These are phyloP conservation scores for Hansfordia pulvinata DNA, from an alignment of 2,329 filamentous ascomycete genomes.

Conservation along the genomic window DNA sequence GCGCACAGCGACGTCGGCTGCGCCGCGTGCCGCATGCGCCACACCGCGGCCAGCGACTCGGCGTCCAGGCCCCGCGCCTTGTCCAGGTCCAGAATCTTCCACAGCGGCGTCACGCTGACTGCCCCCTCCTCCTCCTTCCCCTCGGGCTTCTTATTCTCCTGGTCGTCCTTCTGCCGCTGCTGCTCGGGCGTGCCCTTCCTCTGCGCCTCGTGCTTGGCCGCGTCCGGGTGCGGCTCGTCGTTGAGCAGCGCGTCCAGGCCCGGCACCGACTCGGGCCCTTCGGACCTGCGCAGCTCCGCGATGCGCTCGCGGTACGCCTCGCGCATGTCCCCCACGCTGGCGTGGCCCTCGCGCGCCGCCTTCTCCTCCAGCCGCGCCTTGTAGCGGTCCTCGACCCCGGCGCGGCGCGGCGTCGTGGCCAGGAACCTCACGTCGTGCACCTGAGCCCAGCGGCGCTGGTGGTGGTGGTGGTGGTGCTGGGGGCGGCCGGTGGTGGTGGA, in stretches of 20 bases:
- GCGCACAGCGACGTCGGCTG: conserved; percentile 72
- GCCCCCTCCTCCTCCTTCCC: conserved; percentile 10
- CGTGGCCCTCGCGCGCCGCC: conserved; percentile 58
- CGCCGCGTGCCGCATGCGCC: conserved; percentile 74
- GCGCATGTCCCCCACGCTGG: conserved; percentile 63
- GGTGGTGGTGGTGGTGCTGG: conserved; percentile 17
- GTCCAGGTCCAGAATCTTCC: conserved; percentile 56
- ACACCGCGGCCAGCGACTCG: conserved; percentile 76
- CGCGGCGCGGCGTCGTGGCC: conserved; percentile 56
- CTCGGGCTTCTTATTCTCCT: conserved; percentile 3
- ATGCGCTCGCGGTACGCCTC: conserved; percentile 81
- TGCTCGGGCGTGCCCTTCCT: conserved; percentile 18
- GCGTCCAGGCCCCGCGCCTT: conserved; percentile 62
- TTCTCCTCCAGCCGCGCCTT: conserved; percentile 72
- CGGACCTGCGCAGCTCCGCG: conserved; percentile 51
- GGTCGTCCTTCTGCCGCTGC: conserved; percentile 1
- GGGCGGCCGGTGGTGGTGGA: conserved; percentile 17
- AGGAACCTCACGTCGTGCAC: conserved; percentile 88
- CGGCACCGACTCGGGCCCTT: conserved; percentile 34
- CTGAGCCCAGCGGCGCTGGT: conserved; percentile 76
- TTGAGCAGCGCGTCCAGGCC: conserved; percentile 18
- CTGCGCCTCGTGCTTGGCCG: conserved; percentile 18
- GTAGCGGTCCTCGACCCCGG: conserved; percentile 76
- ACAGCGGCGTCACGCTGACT: conserved; percentile 33
- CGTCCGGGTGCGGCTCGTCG: conserved; percentile 11